Base-by-base conservation (phyloP, 768 basidiomycete species). In the Hypholoma sublateritium region DNA sequence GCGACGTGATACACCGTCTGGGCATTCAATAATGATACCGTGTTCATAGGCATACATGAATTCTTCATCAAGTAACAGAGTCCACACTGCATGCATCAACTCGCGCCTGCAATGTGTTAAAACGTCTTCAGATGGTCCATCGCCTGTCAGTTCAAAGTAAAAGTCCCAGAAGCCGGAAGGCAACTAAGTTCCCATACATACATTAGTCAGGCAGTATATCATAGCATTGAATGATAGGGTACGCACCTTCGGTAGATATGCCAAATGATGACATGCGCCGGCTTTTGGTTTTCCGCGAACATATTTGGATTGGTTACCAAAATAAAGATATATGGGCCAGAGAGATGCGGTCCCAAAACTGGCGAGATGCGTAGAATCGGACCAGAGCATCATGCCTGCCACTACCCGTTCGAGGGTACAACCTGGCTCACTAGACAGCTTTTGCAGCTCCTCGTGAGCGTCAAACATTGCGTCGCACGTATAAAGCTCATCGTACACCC, bases 291-390 rank as follows among this genome's bases (percentile, higher is more conserved):
- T 67, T 2, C 56, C 58, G 0, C 71, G 65, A 0, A 53, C 58
- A 55, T 77, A 79, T 57, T 81, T 81, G 0, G 78, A 78, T 16
- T 65, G 59, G 48, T 74, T 74, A 2, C 74, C 76, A 28, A 76
- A 67, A 36, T 65, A 72, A 6, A 75, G 41, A 46, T 80, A 81
- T 0, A 75, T 54, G 0, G 78, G 79, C 79, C 76, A 80, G 2
- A 73, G 56, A 13, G 57, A 53, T 1, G 72, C 70, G 16, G 58
- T 69, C 0, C 76, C 73, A 59, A 77, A 70, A 56, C 47, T 52
- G 6, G 66, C 51, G 5, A 68, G 55, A 17, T 60, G 62, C 1
- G 65, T 53, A 12, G 52, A 53, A 24, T 42, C 24, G 8, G 52
- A 53, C 25, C 42, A 53, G 4, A 44, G 39, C 41, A 32, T 28